phyloP scores from a whole-genome alignment of 129 eudicot species.

The Cynara cardunculus region DNA sequence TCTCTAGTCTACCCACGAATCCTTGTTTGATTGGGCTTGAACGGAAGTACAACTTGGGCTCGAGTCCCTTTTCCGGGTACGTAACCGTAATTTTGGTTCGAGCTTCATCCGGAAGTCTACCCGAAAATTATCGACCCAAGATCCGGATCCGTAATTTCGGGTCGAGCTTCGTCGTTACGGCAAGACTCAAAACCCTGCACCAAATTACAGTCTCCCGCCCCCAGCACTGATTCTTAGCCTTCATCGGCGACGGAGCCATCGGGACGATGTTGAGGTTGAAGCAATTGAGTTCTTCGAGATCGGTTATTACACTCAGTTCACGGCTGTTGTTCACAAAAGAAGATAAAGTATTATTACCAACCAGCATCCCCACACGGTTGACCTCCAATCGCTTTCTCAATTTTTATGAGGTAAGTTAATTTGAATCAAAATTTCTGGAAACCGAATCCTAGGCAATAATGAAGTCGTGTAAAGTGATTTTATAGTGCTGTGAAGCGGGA shows the following conservation, averaged over 20 bases:
- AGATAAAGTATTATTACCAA: slow-evolving; percentile 22
- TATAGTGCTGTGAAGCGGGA: neutral
- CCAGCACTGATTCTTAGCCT: neutral
- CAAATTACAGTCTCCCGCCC: neutral
- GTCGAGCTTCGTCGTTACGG: neutral
- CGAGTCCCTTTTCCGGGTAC: neutral
- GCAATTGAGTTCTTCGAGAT: slow-evolving; percentile 36
- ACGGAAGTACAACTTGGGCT: neutral
- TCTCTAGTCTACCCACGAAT: too few species aligned
- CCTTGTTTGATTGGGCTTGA: too few species aligned
- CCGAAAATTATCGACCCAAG: slow-evolving; percentile 8
- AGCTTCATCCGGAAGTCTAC: neutral
- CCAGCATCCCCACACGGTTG: slow-evolving; percentile 47
- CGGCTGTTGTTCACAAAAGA: slow-evolving; percentile 19
- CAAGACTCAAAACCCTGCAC: slow-evolving; percentile 13
- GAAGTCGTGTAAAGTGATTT: neutral
- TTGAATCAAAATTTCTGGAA: neutral
- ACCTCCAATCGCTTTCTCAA: slow-evolving; percentile 71
- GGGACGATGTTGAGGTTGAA: slow-evolving; percentile 51
- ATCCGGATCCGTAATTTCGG: neutral
- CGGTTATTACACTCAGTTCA: slow-evolving; percentile 24
- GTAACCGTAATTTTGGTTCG: neutral
- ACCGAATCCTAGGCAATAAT: neutral
- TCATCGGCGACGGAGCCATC: slow-evolving; percentile 9
- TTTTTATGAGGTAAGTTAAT: slow-evolving; percentile 52